Conservation (phyloP, 352 stramenopile species). For the Globisporangium yorkense region DNA sequence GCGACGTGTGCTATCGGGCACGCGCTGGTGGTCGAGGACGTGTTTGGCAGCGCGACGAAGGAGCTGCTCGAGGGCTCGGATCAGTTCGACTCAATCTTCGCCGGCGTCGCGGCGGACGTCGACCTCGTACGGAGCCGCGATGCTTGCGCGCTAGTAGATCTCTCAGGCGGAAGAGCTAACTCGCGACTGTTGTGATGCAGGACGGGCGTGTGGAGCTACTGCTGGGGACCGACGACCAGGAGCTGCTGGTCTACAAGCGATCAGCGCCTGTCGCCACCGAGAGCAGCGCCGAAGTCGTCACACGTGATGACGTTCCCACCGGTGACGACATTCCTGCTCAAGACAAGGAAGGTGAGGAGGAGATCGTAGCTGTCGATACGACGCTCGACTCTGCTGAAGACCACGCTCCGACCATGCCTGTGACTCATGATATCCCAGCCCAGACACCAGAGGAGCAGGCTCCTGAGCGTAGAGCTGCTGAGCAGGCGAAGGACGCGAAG, state of each 20-base stretch:
- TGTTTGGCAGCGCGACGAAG: slow-evolving; percentile 23
- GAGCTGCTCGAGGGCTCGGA: slow-evolving; percentile 38
- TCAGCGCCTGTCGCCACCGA: not conserved
- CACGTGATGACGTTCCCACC: not conserved
- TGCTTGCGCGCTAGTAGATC: not conserved
- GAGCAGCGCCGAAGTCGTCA: not conserved
- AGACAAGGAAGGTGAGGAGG: not conserved
- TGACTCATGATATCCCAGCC: not conserved
- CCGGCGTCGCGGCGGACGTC: slow-evolving; percentile 39
- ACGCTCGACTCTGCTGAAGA: not conserved
- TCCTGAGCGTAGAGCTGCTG: too few species aligned
- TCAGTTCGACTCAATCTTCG: slow-evolving; percentile 63
- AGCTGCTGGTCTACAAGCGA: slow-evolving; percentile 52
- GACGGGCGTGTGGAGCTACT: slow-evolving; percentile 55
- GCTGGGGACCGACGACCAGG: slow-evolving; percentile 53
- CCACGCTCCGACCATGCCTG: too few species aligned
- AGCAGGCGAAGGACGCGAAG: not conserved
- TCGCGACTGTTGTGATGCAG: slow-evolving; percentile 13
- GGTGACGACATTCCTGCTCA: not conserved
- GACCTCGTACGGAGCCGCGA: slow-evolving; percentile 33
- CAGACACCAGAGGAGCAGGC: not conserved
- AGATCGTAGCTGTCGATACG: not conserved
- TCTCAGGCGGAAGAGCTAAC: not conserved
- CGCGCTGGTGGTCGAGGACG: slow-evolving; percentile 44
- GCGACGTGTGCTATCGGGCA: slow-evolving; percentile 58